phyloP scores from a whole-genome alignment of 2,329 filamentous ascomycete genomes.

The Diaporthe velutina region DNA sequence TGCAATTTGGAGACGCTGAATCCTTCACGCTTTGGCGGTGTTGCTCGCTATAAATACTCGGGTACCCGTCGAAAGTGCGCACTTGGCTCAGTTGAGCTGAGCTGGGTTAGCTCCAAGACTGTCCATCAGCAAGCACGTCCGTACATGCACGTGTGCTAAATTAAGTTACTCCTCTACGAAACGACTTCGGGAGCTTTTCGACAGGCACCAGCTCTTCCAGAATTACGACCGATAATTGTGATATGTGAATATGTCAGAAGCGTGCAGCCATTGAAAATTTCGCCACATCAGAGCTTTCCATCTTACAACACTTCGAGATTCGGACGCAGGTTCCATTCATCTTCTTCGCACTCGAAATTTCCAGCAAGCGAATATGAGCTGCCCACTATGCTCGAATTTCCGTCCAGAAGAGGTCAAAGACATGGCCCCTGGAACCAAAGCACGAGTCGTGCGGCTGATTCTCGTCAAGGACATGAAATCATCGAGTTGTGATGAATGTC shows the following conservation, averaged over 20 bases:
- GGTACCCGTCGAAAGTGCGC: background rate
- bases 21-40: background rate
- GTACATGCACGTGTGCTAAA: background rate
- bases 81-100: background rate
- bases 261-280: background rate
- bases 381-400: constrained; percentile 16
- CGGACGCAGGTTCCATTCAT: background rate
- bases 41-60: background rate
- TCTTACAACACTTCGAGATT: background rate
- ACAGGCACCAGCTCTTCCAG: background rate
- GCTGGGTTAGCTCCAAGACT: background rate
- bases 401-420: constrained; percentile 16
- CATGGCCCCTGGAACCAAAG: constrained; percentile 8
- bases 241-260: background rate
- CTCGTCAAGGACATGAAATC: background rate
- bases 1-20: background rate
- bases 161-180: background rate
- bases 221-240: background rate
- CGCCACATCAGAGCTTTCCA: background rate
- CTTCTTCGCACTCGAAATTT: background rate
- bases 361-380: background rate
- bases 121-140: background rate
- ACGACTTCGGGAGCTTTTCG: background rate
- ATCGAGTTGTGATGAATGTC: constrained; percentile 15
- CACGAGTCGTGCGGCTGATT: constrained; percentile 8